phyloP scores from a whole-genome alignment of 1,284 basidiomycete genomes.

The Vanrija humicola region DNA sequence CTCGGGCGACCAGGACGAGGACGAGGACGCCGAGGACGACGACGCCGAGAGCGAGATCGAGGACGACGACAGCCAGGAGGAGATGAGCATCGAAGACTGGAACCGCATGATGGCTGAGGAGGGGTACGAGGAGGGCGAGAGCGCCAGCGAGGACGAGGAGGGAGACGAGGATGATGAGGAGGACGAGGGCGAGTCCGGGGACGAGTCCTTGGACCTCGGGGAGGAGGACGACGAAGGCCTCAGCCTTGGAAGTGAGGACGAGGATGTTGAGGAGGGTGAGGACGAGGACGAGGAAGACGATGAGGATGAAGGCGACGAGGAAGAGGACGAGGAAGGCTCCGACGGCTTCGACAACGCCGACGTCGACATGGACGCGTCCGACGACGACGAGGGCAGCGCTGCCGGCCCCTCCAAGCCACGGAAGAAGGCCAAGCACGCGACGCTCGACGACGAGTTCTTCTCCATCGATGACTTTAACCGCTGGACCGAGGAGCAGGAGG shows the following conservation, averaged over 20 bases:
- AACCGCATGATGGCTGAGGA: slow-evolving; percentile 33
- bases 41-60: slow-evolving; percentile 24
- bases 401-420: slow-evolving; percentile 40
- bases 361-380: slow-evolving; percentile 17
- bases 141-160: slow-evolving; percentile 7
- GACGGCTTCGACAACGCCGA: slow-evolving; percentile 33
- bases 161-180: slow-evolving; percentile 16
- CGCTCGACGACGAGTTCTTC: slow-evolving; percentile 93
- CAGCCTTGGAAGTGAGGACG: slow-evolving; percentile 46
- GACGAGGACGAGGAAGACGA: slow-evolving; percentile 23
- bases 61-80: slow-evolving; percentile 35
- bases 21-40: slow-evolving; percentile 34
- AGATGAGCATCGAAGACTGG: slow-evolving; percentile 40
- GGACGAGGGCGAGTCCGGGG: slow-evolving; percentile 32
- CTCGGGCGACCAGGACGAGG: slow-evolving; percentile 25
- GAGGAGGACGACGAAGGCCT: slow-evolving; percentile 44
- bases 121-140: slow-evolving; percentile 27
- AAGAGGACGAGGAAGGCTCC: slow-evolving; percentile 17
- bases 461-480: slow-evolving; percentile 83
- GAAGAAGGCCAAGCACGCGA: slow-evolving; percentile 52
- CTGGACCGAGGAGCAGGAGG: slow-evolving; percentile 76
- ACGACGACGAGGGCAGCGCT: slow-evolving; percentile 13
- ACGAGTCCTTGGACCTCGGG: slow-evolving; percentile 44
- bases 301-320: slow-evolving; percentile 15
- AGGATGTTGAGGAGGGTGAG: slow-evolving; percentile 52